A percentile compares a stretch with the other conserved stretches of the same genome.
Evolutionary conservation across 768 basidiomycete genomes (phyloP).

Genomic region (Russula lepida): DNA sequence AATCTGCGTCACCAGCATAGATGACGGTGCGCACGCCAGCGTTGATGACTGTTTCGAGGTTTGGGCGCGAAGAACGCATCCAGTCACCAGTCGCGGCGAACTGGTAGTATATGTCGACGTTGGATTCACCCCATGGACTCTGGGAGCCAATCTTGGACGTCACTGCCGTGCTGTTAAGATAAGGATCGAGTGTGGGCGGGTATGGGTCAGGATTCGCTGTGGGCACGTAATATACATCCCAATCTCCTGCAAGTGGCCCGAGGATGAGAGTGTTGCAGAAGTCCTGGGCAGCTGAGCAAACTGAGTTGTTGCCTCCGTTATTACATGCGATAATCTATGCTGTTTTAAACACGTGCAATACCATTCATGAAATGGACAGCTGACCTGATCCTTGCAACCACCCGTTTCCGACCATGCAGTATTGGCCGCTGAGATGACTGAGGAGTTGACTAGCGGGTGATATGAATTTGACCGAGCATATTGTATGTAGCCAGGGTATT

Average conservation of each 20-base stretch:
- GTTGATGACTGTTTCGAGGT: slow-evolving; percentile 50
- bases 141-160: slow-evolving; percentile 37
- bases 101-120: slow-evolving; percentile 36
- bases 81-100: slow-evolving; percentile 47
- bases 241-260: slow-evolving; percentile 32
- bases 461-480: slow-evolving; percentile 50
- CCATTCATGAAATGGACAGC: neutral
- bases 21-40: slow-evolving; percentile 46
- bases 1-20: slow-evolving; percentile 55
- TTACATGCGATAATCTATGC: slow-evolving; percentile 46
- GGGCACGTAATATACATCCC: slow-evolving; percentile 47
- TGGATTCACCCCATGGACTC: slow-evolving; percentile 35
- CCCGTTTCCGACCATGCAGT: slow-evolving; percentile 34
- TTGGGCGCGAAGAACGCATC: slow-evolving; percentile 42
- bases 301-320: slow-evolving; percentile 29
- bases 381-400: slow-evolving; percentile 46
- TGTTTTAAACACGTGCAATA: neutral
- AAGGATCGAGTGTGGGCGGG: slow-evolving; percentile 35
- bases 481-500: slow-evolving; percentile 50
- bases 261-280: slow-evolving; percentile 49
- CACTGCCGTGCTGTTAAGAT: slow-evolving; percentile 26
- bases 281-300: slow-evolving; percentile 34
- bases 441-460: slow-evolving; percentile 41
- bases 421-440: slow-evolving; percentile 37
- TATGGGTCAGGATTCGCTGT: slow-evolving; percentile 38